Evolutionary conservation across 768 basidiomycete species (phyloP).

Genomic region (Rhodotorula diobovata): DNA sequence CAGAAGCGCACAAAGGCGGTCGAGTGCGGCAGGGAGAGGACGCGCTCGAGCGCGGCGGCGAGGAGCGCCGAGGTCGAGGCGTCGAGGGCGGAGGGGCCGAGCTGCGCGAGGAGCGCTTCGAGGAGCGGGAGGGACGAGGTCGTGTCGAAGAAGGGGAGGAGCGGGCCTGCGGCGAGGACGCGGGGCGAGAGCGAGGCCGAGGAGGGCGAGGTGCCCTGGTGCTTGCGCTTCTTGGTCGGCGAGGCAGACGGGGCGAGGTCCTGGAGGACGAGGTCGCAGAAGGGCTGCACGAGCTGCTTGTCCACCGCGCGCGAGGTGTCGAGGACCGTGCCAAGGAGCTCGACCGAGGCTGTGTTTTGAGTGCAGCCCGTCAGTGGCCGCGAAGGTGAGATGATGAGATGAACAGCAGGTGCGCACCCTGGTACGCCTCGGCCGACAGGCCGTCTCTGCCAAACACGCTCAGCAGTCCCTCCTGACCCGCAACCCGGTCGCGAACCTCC

Average conservation of each 20-base stretch:
- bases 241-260: background rate
- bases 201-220: background rate
- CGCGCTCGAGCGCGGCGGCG: constrained; percentile 1
- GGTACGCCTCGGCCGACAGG: background rate
- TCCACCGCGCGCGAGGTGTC: background rate
- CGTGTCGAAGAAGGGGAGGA: constrained; percentile 30
- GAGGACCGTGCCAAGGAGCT: constrained; percentile 1
- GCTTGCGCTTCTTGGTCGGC: constrained; percentile 6
- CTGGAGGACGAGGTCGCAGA: constrained; percentile 4
- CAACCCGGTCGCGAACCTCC: background rate
- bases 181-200: background rate
- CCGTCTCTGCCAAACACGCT: background rate
- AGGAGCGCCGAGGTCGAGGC: background rate
- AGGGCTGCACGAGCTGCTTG: background rate
- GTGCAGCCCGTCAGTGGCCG: background rate
- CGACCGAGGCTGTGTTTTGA: background rate
- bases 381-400: no score
- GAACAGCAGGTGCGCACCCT: background rate
- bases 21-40: constrained; percentile 3
- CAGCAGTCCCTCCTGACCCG: constrained; percentile 1
- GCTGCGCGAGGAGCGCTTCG: background rate
- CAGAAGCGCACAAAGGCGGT: constrained; percentile 13
- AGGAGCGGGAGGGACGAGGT: constrained; percentile 9
- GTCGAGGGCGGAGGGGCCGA: background rate
- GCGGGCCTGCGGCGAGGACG: constrained; percentile 9